Percentiles rank a stretch among this genome's conserved stretches.
These are phyloP conservation scores for Ziziphus jujuba DNA, from an alignment of 306 rosid species.

Conservation along the genomic window DNA sequence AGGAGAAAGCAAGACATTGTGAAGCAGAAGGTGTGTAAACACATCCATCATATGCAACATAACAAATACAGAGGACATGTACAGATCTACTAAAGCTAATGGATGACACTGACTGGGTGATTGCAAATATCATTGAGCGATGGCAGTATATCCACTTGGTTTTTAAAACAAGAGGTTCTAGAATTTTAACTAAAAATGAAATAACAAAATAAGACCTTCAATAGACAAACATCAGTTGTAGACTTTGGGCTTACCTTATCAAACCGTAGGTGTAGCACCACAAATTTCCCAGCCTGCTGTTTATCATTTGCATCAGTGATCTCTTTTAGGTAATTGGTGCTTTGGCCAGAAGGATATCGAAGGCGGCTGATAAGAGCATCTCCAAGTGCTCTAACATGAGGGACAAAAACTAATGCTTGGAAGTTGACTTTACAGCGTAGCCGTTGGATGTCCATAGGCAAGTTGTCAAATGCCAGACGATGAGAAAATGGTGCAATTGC, in stretches of 20 bases:
- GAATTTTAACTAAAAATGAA: not conserved
- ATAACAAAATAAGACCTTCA: not conserved
- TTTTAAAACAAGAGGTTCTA: not conserved
- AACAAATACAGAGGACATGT: not conserved
- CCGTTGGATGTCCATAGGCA: slow-evolving; percentile 85
- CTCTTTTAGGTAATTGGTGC: slow-evolving; percentile 47
- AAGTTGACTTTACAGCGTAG: slow-evolving; percentile 96
- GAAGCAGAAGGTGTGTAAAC: not conserved
- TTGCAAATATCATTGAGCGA: not conserved
- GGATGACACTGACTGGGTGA: not conserved
- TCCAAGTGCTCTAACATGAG: slow-evolving; percentile 79
- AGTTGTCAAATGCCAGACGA: slow-evolving; percentile 85
- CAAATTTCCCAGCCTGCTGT: slow-evolving; percentile 64
- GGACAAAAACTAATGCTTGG: slow-evolving; percentile 85
- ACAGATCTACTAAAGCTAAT: not conserved
- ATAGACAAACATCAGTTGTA: slow-evolving; percentile 1
- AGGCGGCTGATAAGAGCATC: slow-evolving; percentile 82
- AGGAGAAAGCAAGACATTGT: not conserved
- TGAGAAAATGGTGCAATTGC: slow-evolving; percentile 96
- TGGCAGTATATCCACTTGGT: not conserved
- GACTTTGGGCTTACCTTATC: slow-evolving; percentile 65
- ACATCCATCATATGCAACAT: not conserved
- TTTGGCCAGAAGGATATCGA: slow-evolving; percentile 48
- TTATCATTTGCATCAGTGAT: slow-evolving; percentile 38
- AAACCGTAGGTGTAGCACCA: slow-evolving; percentile 87